Evolutionary conservation across 768 basidiomycete species (phyloP).

Genomic region (Amanita thiersii): DNA sequence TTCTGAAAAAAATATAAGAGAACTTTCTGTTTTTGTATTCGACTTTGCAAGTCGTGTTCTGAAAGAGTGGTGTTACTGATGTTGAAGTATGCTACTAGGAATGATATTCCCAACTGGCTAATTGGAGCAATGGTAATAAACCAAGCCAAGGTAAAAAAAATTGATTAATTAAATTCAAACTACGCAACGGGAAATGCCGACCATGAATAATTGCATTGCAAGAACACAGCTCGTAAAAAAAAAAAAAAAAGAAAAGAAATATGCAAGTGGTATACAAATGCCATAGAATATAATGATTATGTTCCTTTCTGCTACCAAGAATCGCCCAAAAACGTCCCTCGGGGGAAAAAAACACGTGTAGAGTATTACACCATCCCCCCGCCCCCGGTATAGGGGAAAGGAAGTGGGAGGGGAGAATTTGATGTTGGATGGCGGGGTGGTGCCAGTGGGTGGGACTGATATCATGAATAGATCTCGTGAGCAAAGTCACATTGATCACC

Average conservation of each 20-base stretch:
- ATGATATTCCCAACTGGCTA: too few relatives aligned
- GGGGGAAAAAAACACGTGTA: too few relatives aligned
- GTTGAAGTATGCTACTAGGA: too few relatives aligned
- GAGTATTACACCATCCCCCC: constrained; percentile 2
- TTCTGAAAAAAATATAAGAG: too few relatives aligned
- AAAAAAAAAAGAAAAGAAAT: constrained; percentile 1
- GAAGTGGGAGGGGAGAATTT: too few relatives aligned
- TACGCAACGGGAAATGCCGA: constrained; percentile 8
- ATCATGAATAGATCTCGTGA: constrained; percentile 42
- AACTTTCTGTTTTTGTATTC: too few relatives aligned
- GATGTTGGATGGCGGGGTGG: not conserved
- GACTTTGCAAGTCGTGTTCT: too few relatives aligned
- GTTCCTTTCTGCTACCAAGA: not conserved
- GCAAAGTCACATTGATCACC: constrained; percentile 84
- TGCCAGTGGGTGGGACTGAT: not conserved
- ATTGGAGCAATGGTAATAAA: too few relatives aligned
- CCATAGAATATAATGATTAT: constrained; percentile 8
- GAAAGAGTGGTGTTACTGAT: too few relatives aligned
- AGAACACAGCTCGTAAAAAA: not conserved
- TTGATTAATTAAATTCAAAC: too few relatives aligned
- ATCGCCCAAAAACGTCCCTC: too few relatives aligned
- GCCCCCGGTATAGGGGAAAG: not conserved
- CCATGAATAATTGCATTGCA: not conserved
- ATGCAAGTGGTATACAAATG: constrained; percentile 17
- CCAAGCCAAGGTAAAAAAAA: too few relatives aligned